Evolutionary conservation across 495 filamentous ascomycete species (phyloP), one percentile per base, ranked within the genome.

Genomic region (Margaritispora aquatica): DNA sequence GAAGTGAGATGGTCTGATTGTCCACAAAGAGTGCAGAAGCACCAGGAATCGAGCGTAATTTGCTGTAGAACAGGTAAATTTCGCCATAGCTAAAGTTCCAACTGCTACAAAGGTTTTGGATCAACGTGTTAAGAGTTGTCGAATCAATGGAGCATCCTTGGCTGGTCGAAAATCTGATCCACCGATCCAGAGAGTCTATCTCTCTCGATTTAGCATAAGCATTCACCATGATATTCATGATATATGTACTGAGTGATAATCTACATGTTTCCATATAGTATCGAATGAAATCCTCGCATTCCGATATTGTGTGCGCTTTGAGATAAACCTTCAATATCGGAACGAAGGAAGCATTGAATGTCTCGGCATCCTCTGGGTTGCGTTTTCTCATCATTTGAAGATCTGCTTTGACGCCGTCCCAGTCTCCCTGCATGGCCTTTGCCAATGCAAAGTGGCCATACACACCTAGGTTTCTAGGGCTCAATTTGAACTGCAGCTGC

Each of bases 211-310:
- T 63, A 11, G 58, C 74, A 60, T 77, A 80, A 24, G 67, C 69
- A 23, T 76, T 73, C n/a, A 75, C 70, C 64, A 82, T 69, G 8
- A 77, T n/a, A 21, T 70, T 75, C 31, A 77, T 71, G 20, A 72
- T 65, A 38, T 70, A 71, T 29, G 54, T 59, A 51, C 66, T 69
- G 23, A 78, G 27, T 2, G 63, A 60, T 7, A 80, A 63, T n/a
- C 64, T 60, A 4, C 74, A 58, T 15, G 67, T 55, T 17, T 65
- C 62, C 15, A 71, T 59, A 48, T 74, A 80, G 15, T 44, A 51
- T 26, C 59, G 67, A 44, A 77, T 46, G 34, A 80, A 80, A 17
- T 66, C 67, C 54, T 76, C 73, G 2, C 71, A 74, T 57, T 80
- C 74, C 7, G 52, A 44, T 24, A 70, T 64, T 26, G 70, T 59